Base-by-base conservation (phyloP, 225 moss, liverwort and hornwort species). In the Bryoerythrophyllum caledonicum region DNA sequence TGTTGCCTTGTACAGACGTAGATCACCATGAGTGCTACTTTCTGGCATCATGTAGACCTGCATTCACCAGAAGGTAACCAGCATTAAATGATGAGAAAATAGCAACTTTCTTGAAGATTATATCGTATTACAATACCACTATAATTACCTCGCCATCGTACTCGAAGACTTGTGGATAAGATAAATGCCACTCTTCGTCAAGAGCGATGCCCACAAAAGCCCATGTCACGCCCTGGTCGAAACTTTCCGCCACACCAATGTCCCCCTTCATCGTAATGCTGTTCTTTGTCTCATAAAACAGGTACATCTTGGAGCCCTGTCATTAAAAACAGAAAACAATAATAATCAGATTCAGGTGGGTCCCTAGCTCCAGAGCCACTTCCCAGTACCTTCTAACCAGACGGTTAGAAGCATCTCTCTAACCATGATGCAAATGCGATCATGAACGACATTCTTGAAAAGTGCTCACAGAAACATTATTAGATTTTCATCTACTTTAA, bases 21-120 rank as follows among this genome's bases (percentile, higher is more conserved):
- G 69, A 75, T 90, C 91, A 23, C 92, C 92, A 4, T 86, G 87
- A 60, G 73, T 70, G 62, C 90, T 86, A 6, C 96, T 90, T 84
- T 97, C 96, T 6, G 96, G 96, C 92, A 97, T 97, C 96, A 97
- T 94, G 61, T 91, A 94, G 25, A 93, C 89, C 94, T 97, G 85
- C 63, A 80, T 9, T 27, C 5, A 27, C 48, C 52, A 73, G 44
- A 52, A 32, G 11, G 63, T 24, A 23, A 8, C 5, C 57, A 62
- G 20, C 20, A 3, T 80, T 84, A 69, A 6, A 27, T 37, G 67
- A 67, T 43, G 19, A 58, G 13, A 35, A 27, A 40, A 20, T 60
- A 27, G 16, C 19, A 68, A 46, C 49, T 21, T 62, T 10, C 62
- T 27, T 59, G 65, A 60, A 25, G 6, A 23, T 30, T 38, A 38